Evolutionary conservation across 1,284 basidiomycete species (phyloP).

Genomic region (Boletellus deceptivus): DNA sequence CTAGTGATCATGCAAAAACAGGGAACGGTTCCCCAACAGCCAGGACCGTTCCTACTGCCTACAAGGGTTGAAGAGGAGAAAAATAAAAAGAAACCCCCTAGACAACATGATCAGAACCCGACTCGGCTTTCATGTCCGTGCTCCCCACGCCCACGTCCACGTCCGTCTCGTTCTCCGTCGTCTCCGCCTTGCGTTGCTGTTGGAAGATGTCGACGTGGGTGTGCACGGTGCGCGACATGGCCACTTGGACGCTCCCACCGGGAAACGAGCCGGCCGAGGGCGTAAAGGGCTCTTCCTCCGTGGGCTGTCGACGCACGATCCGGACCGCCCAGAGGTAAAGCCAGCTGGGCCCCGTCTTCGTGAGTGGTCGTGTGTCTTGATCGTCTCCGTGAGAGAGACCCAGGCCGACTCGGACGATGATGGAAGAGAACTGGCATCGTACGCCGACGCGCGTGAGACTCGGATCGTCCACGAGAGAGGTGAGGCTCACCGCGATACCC

Average conservation of each 20-base stretch:
- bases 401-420: conserved; percentile 20
- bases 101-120: neutral
- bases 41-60: too few relatives aligned
- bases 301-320: too few relatives aligned
- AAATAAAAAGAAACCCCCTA: neutral
- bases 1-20: too few relatives aligned
- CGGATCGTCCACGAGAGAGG: too few relatives aligned
- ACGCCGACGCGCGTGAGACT: too few relatives aligned
- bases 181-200: neutral
- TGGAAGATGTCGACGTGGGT: neutral
- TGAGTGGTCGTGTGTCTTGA: neutral
- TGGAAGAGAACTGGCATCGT: conserved; percentile 2
- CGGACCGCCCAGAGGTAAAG: neutral
- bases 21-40: too few relatives aligned
- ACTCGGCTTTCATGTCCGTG: neutral
- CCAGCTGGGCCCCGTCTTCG: neutral
- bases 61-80: too few relatives aligned
- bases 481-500: conserved; percentile 6
- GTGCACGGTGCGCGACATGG: conserved; percentile 1
- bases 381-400: conserved; percentile 10
- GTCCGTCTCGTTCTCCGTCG: neutral
- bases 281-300: neutral
- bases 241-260: neutral
- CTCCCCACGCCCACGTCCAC: neutral
- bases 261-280: neutral